These are phyloP conservation scores for Torulaspora pretoriensis DNA, from an alignment of 1,139 yeast genomes.

Conservation along the genomic window DNA sequence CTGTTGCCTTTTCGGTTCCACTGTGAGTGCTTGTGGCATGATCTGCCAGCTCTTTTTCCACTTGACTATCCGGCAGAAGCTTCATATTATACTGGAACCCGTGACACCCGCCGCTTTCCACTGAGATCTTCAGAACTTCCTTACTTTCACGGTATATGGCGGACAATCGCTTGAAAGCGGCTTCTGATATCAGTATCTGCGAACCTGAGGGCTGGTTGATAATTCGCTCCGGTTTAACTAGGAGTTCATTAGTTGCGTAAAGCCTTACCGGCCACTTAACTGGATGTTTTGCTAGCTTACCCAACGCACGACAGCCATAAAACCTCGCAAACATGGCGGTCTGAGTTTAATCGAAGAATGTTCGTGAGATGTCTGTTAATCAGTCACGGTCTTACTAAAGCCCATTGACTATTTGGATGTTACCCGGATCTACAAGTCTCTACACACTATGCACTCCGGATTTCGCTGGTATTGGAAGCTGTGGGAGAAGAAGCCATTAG, in stretches of 20 bases:
- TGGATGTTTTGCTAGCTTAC: not conserved
- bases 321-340: slow-evolving; percentile 2
- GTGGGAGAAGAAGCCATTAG: slow-evolving; percentile 69
- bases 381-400: not conserved
- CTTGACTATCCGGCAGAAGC: slow-evolving; percentile 48
- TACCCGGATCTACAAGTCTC: slow-evolving; percentile 33
- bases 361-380: not conserved
- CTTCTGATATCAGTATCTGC: slow-evolving; percentile 40
- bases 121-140: slow-evolving; percentile 73
- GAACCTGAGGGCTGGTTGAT: slow-evolving; percentile 28
- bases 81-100: slow-evolving; percentile 88
- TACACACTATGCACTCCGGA: slow-evolving; percentile 72
- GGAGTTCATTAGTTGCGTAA: slow-evolving; percentile 5
- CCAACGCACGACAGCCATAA: not conserved
- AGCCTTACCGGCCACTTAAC: not conserved
- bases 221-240: slow-evolving; percentile 23
- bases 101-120: slow-evolving; percentile 98
- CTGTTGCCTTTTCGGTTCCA: slow-evolving; percentile 49
- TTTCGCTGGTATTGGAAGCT: slow-evolving; percentile 61
- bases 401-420: not conserved
- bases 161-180: slow-evolving; percentile 54
- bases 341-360: not conserved
- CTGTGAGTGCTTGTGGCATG: slow-evolving; percentile 28
- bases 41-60: slow-evolving; percentile 16
- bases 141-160: slow-evolving; percentile 44